These are phyloP conservation scores for Candida saitoana DNA, from an alignment of 805 yeast species.

Conservation along the genomic window DNA sequence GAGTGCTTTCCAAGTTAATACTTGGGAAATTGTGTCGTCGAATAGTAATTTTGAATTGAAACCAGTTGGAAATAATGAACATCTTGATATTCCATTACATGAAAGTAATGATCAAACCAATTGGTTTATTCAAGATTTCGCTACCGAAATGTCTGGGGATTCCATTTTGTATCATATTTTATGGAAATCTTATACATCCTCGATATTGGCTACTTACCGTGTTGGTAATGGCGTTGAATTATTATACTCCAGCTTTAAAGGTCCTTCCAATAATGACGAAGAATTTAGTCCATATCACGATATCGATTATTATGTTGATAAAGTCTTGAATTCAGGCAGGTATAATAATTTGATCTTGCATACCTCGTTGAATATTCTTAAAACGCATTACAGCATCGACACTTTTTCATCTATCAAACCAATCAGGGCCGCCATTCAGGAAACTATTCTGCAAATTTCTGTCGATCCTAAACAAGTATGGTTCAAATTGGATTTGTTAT, in stretches of 20 bases:
- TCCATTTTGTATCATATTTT: slow-evolving; percentile 32
- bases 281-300: slow-evolving; percentile 23
- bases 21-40: slow-evolving; percentile 19
- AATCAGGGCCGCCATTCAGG: slow-evolving; percentile 25
- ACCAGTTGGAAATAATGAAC: slow-evolving; percentile 11
- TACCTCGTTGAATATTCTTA: slow-evolving; percentile 51
- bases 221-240: slow-evolving; percentile 11
- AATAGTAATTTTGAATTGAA: slow-evolving; percentile 8
- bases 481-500: slow-evolving; percentile 64
- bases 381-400: slow-evolving; percentile 29
- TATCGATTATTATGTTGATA: slow-evolving; percentile 38
- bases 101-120: slow-evolving; percentile 11
- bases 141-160: slow-evolving; percentile 3
- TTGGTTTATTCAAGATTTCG: slow-evolving; percentile 47
- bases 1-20: slow-evolving; percentile 19
- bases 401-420: slow-evolving; percentile 6
- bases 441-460: slow-evolving; percentile 19
- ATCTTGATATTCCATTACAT: slow-evolving; percentile 14
- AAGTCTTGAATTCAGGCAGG: slow-evolving; percentile 47
- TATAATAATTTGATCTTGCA: slow-evolving; percentile 47
- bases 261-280: slow-evolving; percentile 9
- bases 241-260: slow-evolving; percentile 8
- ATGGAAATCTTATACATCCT: slow-evolving; percentile 63
- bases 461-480: slow-evolving; percentile 49
- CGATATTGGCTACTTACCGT: slow-evolving; percentile 34